Evolutionary conservation across 768 basidiomycete genomes (phyloP).

Genomic region (Boletellus emodensis): DNA sequence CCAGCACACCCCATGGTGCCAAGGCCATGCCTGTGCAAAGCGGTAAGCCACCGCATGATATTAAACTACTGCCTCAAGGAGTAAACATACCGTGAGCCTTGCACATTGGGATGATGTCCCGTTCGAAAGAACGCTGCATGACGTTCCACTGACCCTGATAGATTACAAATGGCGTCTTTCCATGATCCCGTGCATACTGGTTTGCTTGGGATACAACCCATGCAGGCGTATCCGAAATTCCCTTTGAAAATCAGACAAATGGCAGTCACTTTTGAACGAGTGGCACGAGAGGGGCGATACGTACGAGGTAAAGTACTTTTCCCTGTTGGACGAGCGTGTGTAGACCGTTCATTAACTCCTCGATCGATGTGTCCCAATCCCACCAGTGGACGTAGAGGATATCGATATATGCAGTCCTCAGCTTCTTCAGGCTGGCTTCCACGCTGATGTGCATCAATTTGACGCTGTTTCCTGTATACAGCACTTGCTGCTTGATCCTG

Average conservation of each 20-base stretch:
- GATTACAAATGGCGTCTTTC: background rate
- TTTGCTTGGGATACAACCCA: background rate
- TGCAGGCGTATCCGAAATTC: background rate
- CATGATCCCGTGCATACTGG: background rate
- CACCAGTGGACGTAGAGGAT: slow-evolving; percentile 24
- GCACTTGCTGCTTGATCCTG: slow-evolving; percentile 27
- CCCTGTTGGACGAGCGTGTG: slow-evolving; percentile 3
- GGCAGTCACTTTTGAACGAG: too few species aligned
- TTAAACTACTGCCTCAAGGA: too few species aligned
- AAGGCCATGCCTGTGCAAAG: background rate
- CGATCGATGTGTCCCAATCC: slow-evolving; percentile 33
- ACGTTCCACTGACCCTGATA: background rate
- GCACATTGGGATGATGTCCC: background rate
- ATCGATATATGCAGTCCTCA: slow-evolving; percentile 15
- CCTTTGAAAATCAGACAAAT: background rate
- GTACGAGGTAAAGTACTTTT: background rate
- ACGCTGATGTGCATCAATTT: slow-evolving; percentile 42
- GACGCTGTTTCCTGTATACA: slow-evolving; percentile 45
- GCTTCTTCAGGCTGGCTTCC: slow-evolving; percentile 16
- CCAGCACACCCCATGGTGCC: background rate
- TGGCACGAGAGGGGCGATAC: background rate
- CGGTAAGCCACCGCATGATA: too few species aligned
- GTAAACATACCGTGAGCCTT: background rate
- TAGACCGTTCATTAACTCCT: slow-evolving; percentile 37
- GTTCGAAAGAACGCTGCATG: background rate